phyloP scores from a whole-genome alignment of 177 flowering plant genomes.

The Vitis hybrid region DNA sequence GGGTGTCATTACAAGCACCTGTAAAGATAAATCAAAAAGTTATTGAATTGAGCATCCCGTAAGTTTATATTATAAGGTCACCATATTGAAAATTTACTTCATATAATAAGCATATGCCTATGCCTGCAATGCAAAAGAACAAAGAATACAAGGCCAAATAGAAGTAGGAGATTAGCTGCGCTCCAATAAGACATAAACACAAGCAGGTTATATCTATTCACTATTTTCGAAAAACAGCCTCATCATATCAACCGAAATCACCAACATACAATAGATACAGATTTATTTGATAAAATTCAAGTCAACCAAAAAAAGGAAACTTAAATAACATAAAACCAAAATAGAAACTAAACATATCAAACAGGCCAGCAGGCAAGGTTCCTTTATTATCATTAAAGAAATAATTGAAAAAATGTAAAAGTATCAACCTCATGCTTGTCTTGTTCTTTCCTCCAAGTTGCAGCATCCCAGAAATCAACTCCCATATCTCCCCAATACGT shows the following conservation, averaged over 20 bases:
- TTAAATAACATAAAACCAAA: background rate
- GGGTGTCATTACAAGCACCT: conserved; percentile 96
- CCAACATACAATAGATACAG: too few relatives aligned
- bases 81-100: too few relatives aligned
- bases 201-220: too few relatives aligned
- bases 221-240: too few relatives aligned
- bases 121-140: background rate
- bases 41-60: background rate
- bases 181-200: too few relatives aligned
- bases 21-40: conserved; percentile 1
- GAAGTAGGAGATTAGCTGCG: background rate
- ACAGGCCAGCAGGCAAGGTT: too few relatives aligned
- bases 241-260: too few relatives aligned
- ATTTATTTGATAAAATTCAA: too few relatives aligned
- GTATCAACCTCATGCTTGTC: conserved; percentile 59
- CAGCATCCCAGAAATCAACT: conserved; percentile 75
- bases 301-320: too few relatives aligned
- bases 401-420: background rate
- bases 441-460: conserved; percentile 54
- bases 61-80: background rate
- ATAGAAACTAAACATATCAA: background rate
- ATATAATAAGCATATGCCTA: too few relatives aligned
- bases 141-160: background rate
- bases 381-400: background rate
- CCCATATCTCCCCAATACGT: conserved; percentile 87